Percentiles rank a stretch among this genome's conserved stretches.
These are phyloP conservation scores for Eucalyptus sp. DNA, from an alignment of 345 rosid genomes.

Conservation along the genomic window DNA sequence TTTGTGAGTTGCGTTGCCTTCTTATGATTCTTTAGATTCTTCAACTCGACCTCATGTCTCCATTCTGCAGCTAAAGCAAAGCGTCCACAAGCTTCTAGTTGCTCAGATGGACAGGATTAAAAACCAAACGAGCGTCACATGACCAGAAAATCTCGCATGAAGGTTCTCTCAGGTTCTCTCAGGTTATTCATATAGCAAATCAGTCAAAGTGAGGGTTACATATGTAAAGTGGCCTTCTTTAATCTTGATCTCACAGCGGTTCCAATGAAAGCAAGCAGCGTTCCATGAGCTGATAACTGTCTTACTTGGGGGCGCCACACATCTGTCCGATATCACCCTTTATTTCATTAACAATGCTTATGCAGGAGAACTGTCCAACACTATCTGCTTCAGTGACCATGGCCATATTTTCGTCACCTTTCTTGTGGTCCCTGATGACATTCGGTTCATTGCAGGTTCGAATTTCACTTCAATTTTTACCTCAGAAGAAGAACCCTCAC, in stretches of 20 bases:
- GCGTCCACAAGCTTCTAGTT: conserved; percentile 37
- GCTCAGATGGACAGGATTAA: conserved; percentile 48
- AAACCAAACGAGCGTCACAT: conserved; percentile 5
- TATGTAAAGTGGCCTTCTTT: neutral
- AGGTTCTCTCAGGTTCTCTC: neutral
- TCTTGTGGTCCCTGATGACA: neutral
- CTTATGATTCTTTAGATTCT: neutral
- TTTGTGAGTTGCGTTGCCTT: neutral
- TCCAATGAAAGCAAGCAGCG: neutral
- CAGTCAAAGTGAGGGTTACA: neutral
- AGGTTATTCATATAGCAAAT: neutral
- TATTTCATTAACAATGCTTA: neutral
- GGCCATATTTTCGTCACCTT: neutral
- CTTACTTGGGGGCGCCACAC: neutral
- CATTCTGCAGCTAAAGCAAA: conserved; percentile 44
- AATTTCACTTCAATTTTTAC: neutral
- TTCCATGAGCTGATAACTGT: neutral
- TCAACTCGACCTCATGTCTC: neutral
- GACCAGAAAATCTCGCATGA: neutral
- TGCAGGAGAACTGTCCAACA: neutral
- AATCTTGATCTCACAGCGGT: neutral
- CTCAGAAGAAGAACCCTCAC: neutral
- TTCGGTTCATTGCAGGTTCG: neutral
- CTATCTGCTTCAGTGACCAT: neutral
- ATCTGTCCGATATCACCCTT: neutral